A percentile compares a stretch with the other conserved stretches of the same genome.
phyloP scores from a whole-genome alignment of 176 grass and related monocot genomes.

The Cymbopogon citratus region DNA sequence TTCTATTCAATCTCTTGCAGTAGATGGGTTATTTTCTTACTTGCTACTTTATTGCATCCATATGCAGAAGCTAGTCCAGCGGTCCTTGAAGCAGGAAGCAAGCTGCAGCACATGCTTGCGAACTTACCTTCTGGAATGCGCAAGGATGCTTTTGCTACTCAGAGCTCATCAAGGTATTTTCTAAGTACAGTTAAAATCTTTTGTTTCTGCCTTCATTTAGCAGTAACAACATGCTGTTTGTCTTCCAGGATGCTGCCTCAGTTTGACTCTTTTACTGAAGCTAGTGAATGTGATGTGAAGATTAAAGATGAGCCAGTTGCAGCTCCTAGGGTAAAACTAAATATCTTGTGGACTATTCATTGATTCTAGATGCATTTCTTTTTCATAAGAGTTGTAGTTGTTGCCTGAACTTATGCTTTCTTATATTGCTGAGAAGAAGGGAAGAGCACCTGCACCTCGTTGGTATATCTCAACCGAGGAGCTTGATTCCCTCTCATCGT shows the following conservation, averaged over 20 bases:
- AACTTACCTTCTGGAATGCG: conserved; percentile 63
- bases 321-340: conserved; percentile 63
- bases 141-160: conserved; percentile 23
- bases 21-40: conserved; percentile 22
- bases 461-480: conserved; percentile 79
- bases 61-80: conserved; percentile 63
- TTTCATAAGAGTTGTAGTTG: background rate
- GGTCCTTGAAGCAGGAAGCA: conserved; percentile 64
- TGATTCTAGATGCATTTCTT: background rate
- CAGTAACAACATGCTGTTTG: conserved; percentile 21
- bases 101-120: conserved; percentile 73
- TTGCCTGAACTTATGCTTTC: conserved; percentile 9
- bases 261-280: conserved; percentile 42
- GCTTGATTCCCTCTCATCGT: conserved; percentile 80
- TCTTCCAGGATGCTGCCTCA: conserved; percentile 28
- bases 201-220: conserved; percentile 20
- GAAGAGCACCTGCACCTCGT: conserved; percentile 57
- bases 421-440: conserved; percentile 65
- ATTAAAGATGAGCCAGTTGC: conserved; percentile 71
- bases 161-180: conserved; percentile 39
- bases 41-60: background rate
- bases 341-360: conserved; percentile 13
- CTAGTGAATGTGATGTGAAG: conserved; percentile 29
- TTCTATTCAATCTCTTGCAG: background rate
- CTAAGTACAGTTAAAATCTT: background rate